These are phyloP conservation scores for Podaxis sp. DNA, from an alignment of 768 basidiomycete genomes.

Conservation along the genomic window DNA sequence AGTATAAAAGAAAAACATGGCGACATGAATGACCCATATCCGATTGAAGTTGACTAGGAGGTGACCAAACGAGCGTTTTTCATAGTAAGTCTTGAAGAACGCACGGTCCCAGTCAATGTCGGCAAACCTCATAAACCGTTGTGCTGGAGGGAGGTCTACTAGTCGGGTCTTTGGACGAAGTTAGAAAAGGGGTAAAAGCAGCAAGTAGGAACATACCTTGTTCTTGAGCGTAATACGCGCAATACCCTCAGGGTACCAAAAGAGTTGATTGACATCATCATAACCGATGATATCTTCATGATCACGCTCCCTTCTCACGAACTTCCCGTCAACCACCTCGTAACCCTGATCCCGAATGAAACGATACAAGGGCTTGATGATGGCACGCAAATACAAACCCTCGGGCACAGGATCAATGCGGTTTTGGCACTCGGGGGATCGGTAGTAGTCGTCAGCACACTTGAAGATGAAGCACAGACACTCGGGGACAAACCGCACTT, in stretches of 20 bases:
- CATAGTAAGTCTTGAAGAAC: constrained; percentile 99
- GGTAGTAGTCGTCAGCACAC: constrained; percentile 99
- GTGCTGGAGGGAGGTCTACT: constrained; percentile 86
- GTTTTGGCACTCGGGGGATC: constrained; percentile 96
- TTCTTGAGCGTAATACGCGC: constrained; percentile 85
- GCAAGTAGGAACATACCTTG: constrained; percentile 56
- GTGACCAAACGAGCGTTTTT: constrained; percentile 96
- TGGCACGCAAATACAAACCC: constrained; percentile 88
- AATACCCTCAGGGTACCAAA: constrained; percentile 99
- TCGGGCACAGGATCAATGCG: constrained; percentile 90
- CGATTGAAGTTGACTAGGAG: constrained; percentile 99
- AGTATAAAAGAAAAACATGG: constrained; percentile 96
- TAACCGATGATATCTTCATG: constrained; percentile 96
- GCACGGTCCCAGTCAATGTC: constrained; percentile 94
- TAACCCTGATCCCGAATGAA: constrained; percentile 98
- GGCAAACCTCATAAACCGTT: constrained; percentile 97
- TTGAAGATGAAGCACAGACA: constrained; percentile 99
- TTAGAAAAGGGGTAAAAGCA: constrained; percentile 7
- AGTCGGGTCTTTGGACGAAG: constrained; percentile 65
- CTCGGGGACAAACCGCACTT: constrained; percentile 95
- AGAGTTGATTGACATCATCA: constrained; percentile 98
- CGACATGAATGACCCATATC: constrained; percentile 97
- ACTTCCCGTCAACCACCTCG: constrained; percentile 93
- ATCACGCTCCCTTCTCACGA: constrained; percentile 89
- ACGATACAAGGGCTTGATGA: constrained; percentile 91